Evolutionary conservation across 768 basidiomycete genomes (phyloP).

Genomic region (Tylopilus sp.): DNA sequence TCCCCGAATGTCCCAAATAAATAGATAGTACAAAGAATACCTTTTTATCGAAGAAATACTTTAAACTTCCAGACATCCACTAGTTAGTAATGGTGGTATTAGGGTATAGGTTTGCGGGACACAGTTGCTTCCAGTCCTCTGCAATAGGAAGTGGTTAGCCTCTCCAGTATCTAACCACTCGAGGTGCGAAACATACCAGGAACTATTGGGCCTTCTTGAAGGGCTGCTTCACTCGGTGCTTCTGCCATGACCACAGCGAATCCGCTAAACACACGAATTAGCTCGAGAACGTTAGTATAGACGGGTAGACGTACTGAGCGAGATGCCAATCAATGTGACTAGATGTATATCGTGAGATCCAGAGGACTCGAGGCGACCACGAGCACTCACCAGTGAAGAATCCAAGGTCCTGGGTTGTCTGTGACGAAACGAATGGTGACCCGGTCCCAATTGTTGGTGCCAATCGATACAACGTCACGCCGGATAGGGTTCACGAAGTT

Average conservation of each 20-base stretch:
- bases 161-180: no score
- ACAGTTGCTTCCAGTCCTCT: conserved; percentile 24
- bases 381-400: conserved; percentile 40
- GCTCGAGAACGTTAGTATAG: neutral
- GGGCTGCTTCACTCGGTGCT: conserved; percentile 3
- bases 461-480: conserved; percentile 33
- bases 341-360: neutral
- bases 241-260: conserved; percentile 32
- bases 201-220: conserved; percentile 9
- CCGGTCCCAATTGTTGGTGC: conserved; percentile 33
- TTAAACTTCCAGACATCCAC: neutral
- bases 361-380: neutral
- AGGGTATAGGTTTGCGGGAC: neutral
- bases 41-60: no score
- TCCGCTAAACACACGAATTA: conserved; percentile 16
- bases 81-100: neutral
- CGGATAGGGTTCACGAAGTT: conserved; percentile 39
- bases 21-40: no score
- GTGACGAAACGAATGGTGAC: conserved; percentile 59
- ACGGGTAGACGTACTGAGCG: conserved; percentile 14
- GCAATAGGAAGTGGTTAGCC: neutral
- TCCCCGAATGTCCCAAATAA: no score
- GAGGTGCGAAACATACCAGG: conserved; percentile 16
- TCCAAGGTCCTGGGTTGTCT: conserved; percentile 66
- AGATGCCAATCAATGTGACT: conserved; percentile 34